Conservation (phyloP, 768 basidiomycete species). For the Kwoniella sp. region DNA sequence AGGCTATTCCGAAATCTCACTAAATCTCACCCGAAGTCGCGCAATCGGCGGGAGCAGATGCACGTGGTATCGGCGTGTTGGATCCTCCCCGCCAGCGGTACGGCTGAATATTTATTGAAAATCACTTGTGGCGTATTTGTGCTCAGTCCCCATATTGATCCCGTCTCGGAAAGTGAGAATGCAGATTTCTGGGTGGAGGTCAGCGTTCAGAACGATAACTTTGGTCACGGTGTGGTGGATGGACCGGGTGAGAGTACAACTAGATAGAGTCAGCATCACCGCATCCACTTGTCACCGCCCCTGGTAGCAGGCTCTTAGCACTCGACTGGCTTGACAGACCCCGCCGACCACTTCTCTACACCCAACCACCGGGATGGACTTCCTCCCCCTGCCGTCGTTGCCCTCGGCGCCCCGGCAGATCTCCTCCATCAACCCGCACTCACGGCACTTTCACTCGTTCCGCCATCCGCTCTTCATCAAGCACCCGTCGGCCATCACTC, state of each 20-base stretch:
- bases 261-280: no score
- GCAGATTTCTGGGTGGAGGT: constrained; percentile 5
- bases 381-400: constrained; percentile 38
- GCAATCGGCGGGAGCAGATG: neutral
- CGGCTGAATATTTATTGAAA: neutral
- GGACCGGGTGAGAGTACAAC: no score
- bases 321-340: neutral
- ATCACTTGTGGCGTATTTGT: neutral
- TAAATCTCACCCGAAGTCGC: neutral
- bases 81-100: neutral
- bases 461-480: constrained; percentile 70
- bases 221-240: no score
- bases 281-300: no score
- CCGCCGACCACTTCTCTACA: neutral
- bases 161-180: neutral
- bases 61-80: neutral
- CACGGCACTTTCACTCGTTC: constrained; percentile 48
- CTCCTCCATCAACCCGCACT: constrained; percentile 43
- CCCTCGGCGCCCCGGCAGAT: constrained; percentile 35
- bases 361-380: constrained; percentile 42
- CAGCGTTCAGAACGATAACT: no score
- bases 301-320: neutral
- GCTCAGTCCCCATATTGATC: neutral
- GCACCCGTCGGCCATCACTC: constrained; percentile 93
- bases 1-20: neutral